A percentile compares a stretch with the other conserved stretches of the same genome.
phyloP scores from a whole-genome alignment of 208 protist genomes.

The Wallacemonas collosoma region DNA sequence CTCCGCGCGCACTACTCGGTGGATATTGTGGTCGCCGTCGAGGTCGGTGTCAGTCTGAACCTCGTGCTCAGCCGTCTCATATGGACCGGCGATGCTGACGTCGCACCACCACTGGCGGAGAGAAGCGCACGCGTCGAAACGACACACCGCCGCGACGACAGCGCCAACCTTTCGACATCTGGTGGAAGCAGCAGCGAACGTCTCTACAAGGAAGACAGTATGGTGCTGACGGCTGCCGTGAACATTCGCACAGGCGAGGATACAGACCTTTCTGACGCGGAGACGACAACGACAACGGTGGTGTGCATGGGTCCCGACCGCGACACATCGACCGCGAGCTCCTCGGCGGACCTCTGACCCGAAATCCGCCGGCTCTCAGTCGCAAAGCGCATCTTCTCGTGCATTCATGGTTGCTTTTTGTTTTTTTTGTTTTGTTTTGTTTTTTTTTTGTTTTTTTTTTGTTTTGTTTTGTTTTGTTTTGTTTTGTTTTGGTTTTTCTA shows the following conservation, averaged over 20 bases:
- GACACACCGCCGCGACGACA: too few relatives aligned
- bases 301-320: not conserved
- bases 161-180: not conserved
- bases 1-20: not conserved
- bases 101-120: not conserved
- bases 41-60: not conserved
- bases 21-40: not conserved
- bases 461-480: slow-evolving; percentile 21
- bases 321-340: not conserved
- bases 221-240: not conserved
- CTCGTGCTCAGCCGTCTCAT: not conserved
- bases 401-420: not conserved
- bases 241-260: not conserved
- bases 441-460: slow-evolving; percentile 23
- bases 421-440: slow-evolving; percentile 11
- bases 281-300: not conserved
- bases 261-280: not conserved
- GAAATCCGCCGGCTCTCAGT: too few relatives aligned
- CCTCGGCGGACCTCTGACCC: not conserved
- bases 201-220: not conserved
- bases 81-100: not conserved
- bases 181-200: not conserved
- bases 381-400: too few relatives aligned
- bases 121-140: too few relatives aligned
- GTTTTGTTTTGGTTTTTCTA: not conserved